Evolutionary conservation across 2,329 filamentous ascomycete species (phyloP), one percentile per base, ranked within the genome.

Genomic region (Alternaria sp.): DNA sequence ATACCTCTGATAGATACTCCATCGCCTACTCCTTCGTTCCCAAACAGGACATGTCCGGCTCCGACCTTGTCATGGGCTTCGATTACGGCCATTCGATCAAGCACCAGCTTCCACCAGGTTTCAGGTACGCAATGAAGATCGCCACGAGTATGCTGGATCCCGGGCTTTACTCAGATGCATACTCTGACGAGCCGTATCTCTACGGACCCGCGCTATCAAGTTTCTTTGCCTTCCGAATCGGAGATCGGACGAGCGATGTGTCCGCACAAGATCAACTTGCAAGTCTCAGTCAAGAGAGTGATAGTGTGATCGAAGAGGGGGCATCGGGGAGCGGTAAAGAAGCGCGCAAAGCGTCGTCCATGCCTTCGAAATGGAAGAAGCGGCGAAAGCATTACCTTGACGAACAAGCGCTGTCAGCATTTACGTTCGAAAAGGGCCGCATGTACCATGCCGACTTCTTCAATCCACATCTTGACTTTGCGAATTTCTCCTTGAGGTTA

Each of bases 391-490:
- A 77, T 66, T 84, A 83, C 62, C 72, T 83, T 6, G 72, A 77
- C 6, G 61, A 68, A 5, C 61, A 67, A 19, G 76, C 81, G 28
- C 71, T 81, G 11, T 71, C 80, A 28, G 52, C 63, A 0, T 81
- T 83, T 51, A 73, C 75, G 0, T 84, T 84, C 51, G 81, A 84
- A 61, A 78, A 80, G 59, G 83, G 79, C 0, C 61, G 83, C 19
- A 57, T 80, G 57, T 84, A 85, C 58, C 77, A 82, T 43, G 81
- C 73, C 1, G 83, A 85, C 59, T 84, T 85, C 62, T 83, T 81
- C 74, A 85, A 85, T 57, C 81, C 81, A 21, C 83, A 84, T 68
- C 68, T 85, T 6, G 83, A 84, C 63, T 85, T 84, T 68, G 79
- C 80, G 1, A 82, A 83, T 47, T 83, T 83, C 61, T 73, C 79